A percentile compares a stretch with the other conserved stretches of the same genome.
These are phyloP conservation scores for Rubia balearica DNA, from an alignment of 305 asterid species.

Conservation along the genomic window DNA sequence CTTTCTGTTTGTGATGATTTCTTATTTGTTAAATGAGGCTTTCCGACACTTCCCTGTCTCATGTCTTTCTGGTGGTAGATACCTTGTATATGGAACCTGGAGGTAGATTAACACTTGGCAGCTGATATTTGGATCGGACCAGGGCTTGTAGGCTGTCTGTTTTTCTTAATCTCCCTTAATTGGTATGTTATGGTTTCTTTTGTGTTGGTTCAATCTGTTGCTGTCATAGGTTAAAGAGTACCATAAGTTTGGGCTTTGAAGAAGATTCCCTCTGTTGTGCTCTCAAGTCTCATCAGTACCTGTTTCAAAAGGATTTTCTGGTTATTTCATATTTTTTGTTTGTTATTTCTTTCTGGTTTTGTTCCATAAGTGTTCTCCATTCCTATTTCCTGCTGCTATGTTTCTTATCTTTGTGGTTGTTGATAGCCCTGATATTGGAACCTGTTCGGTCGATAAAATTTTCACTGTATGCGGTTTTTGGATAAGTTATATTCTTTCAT, in stretches of 20 bases:
- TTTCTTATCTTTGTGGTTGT: background rate
- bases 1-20: background rate
- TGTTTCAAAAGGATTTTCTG: background rate
- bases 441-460: background rate
- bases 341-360: background rate
- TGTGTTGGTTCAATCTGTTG: background rate
- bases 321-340: background rate
- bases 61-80: background rate
- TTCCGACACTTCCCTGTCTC: background rate
- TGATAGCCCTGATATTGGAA: background rate
- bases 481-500: background rate
- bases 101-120: background rate
- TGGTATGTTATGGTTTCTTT: background rate
- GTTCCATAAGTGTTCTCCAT: background rate
- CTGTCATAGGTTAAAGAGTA: background rate
- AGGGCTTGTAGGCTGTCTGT: background rate
- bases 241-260: background rate
- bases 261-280: background rate
- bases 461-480: background rate
- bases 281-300: background rate
- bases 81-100: background rate
- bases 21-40: background rate
- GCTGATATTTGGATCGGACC: background rate
- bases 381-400: background rate
- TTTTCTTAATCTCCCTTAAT: background rate